phyloP scores from a whole-genome alignment of 2,329 filamentous ascomycete species.

The Neurospora sp. region DNA sequence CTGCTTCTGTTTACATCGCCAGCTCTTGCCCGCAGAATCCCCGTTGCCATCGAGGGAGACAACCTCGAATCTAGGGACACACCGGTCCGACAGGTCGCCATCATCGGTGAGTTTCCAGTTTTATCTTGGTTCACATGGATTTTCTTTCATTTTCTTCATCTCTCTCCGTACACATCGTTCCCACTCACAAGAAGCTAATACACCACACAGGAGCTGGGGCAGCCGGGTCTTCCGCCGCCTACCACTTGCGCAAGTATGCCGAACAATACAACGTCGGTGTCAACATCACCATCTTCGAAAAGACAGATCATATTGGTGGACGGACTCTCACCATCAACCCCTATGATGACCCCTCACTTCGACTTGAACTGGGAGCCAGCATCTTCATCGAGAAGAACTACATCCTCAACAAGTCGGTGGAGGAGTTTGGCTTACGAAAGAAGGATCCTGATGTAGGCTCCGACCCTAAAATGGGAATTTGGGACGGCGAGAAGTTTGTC shows the following conservation, averaged over 20 bases:
- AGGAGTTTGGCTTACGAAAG: slow-evolving; percentile 58
- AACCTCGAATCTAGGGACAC: background rate
- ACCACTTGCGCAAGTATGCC: slow-evolving; percentile 67
- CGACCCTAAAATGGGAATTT: slow-evolving; percentile 60
- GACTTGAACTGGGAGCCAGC: slow-evolving; percentile 79
- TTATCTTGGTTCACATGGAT: background rate
- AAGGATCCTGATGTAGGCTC: slow-evolving; percentile 34
- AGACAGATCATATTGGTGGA: slow-evolving; percentile 66
- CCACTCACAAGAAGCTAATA: background rate
- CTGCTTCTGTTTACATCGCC: slow-evolving; percentile 1
- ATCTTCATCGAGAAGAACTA: slow-evolving; percentile 83
- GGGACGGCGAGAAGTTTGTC: slow-evolving; percentile 71
- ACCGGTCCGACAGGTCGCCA: slow-evolving; percentile 20
- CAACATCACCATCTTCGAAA: slow-evolving; percentile 85
- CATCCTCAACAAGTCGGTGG: slow-evolving; percentile 66
- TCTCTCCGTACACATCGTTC: background rate
- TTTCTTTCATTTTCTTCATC: background rate
- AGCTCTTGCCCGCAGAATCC: background rate
- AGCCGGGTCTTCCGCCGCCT: slow-evolving; percentile 77
- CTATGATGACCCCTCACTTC: slow-evolving; percentile 54
- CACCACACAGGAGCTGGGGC: slow-evolving; percentile 65
- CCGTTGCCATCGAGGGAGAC: background rate
- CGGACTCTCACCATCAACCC: slow-evolving; percentile 76
- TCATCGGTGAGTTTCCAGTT: slow-evolving; percentile 18
- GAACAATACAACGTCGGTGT: slow-evolving; percentile 46